phyloP scores from a whole-genome alignment of 208 protist genomes.

The Trypanosoma cruzi region DNA sequence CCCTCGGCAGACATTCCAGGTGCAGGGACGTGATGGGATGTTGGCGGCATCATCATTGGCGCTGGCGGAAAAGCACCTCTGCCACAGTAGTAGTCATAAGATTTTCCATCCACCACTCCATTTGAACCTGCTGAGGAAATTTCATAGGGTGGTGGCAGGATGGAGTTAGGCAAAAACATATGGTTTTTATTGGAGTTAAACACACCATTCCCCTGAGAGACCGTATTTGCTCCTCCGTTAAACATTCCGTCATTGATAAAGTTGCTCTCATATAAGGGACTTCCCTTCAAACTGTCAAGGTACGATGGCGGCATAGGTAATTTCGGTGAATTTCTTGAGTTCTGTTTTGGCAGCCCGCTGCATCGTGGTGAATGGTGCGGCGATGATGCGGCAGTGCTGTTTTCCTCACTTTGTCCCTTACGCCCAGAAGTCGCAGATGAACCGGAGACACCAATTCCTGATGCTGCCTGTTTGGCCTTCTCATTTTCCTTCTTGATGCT shows the following conservation, averaged over 20 bases:
- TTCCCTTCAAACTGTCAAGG: conserved; percentile 1
- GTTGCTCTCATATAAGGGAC: not conserved
- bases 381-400: not conserved
- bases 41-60: not conserved
- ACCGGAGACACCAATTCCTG: not conserved
- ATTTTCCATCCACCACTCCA: not conserved
- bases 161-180: not conserved
- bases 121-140: not conserved
- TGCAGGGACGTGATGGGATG: not conserved
- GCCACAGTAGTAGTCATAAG: not conserved
- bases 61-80: not conserved
- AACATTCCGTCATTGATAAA: not conserved
- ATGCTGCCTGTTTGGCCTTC: not conserved
- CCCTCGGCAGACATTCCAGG: conserved; percentile 3
- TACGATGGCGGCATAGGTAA: not conserved
- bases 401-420: not conserved
- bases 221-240: not conserved
- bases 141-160: conserved; percentile 7
- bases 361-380: not conserved
- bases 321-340: not conserved
- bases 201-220: too few relatives aligned
- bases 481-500: not conserved
- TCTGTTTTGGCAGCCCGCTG: not conserved
- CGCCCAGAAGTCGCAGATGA: not conserved
- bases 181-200: not conserved